Conservation (phyloP, 441 rosid species). For the Croton laevigatus region DNA sequence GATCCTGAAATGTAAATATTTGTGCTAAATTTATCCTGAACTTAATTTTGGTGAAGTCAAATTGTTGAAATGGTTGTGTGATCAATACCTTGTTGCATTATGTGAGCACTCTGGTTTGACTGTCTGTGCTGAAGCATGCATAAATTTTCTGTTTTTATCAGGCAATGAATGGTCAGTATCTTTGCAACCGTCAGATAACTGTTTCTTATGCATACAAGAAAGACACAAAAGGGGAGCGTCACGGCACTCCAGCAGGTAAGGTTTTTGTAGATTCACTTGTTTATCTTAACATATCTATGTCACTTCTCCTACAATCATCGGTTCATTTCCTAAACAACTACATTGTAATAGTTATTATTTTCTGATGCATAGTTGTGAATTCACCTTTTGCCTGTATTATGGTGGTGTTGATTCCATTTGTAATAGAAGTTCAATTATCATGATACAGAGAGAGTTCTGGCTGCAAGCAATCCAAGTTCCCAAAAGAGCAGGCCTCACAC, state of each 20-base stretch:
- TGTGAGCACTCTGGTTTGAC: background rate
- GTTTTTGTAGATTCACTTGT: background rate
- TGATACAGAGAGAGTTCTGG: constrained; percentile 87
- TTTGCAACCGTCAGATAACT: constrained; percentile 93
- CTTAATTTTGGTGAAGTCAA: too few relatives aligned
- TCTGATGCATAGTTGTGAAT: background rate
- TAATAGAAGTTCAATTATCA: background rate
- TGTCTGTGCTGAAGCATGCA: background rate
- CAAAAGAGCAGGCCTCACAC: constrained; percentile 96
- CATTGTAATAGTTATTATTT: background rate
- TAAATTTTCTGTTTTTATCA: constrained; percentile 23
- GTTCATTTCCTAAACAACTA: background rate
- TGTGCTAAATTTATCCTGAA: too few relatives aligned
- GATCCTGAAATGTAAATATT: too few relatives aligned
- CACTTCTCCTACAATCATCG: too few relatives aligned
- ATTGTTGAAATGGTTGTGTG: background rate
- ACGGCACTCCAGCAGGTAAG: constrained; percentile 96
- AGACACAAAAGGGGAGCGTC: constrained; percentile 98
- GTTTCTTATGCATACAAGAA: constrained; percentile 97
- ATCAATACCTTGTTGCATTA: background rate
- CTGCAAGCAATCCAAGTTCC: constrained; percentile 80
- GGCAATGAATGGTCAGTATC: constrained; percentile 98
- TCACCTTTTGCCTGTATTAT: background rate
- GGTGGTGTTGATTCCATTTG: background rate
- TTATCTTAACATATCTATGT: background rate